Base-by-base conservation (phyloP, 2,329 filamentous ascomycete species). In the Herpotrichia juniperi region DNA sequence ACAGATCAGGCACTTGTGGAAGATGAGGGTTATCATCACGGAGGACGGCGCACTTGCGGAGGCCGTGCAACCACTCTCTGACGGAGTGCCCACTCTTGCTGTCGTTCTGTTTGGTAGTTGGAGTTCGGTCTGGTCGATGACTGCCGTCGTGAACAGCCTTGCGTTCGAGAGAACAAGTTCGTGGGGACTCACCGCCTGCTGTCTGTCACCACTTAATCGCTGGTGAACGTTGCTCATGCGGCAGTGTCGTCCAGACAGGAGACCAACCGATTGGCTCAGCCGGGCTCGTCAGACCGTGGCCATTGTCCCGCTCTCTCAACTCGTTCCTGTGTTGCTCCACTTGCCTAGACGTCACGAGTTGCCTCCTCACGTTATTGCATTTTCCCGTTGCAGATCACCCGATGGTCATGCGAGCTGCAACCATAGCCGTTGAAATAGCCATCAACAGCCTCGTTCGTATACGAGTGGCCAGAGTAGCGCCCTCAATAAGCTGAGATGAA, bases 211-310 rank as follows among this genome's bases (percentile, higher is more conserved):
- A 22, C 46, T 51, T 51, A 45, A 35, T 53, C 45, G 19, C 46
- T 56, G 53, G 47, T 57, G 22, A 48, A 52, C 53, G 53, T 61
- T 57, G 42, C 56, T 55, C 59, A 61, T 50, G 34, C 56, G 62
- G 52, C 48, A 48, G 51, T 46, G 26, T 43, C 31, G 32, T 51
- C 50, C 35, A 51, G 34, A 46, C 46, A 45, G 62, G 58, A 62
- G 63, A 30, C 19, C 37, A 60, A 42, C 62, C 61, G 59, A 66
- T 69, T 69, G 61, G 66, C 34, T 37, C 12, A n/a, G 3, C 25
- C 19, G 9, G 30, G 4, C 30, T 25, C 11, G 19, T 17, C 11
- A 35, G 9, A 46, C 37, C 11, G 32, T 19, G 34, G 19, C 14
- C 6, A n/a, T 28, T 19, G 47, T 43, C 37, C 37, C 9, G 32